Base-by-base conservation (phyloP, 2,329 filamentous ascomycete species). In the Lachnellula arida region DNA sequence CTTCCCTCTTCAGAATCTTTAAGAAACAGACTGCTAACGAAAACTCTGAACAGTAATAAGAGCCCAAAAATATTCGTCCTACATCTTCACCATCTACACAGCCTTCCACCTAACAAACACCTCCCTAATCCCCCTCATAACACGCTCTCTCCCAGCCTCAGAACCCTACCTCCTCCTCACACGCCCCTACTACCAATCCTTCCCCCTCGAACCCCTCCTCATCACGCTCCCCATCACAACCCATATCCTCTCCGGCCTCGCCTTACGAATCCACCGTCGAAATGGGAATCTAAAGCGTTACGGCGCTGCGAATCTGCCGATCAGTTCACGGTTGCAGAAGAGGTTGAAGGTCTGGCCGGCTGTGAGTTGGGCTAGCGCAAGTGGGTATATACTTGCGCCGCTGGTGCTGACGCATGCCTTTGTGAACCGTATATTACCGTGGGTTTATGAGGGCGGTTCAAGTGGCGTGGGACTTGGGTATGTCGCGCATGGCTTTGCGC, bases 161-260 rank as follows among this genome's bases (percentile, higher is more conserved):
- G 92, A 97, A 70, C 85, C 85, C 49, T 96, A 91, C 72, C 85
- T 97, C 49, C 86, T 97, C 61, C 89, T 96, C 71, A 92, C 91
- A 28, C 85, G 93, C 59, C 92, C 95, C 49, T 85, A 94, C 71
- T 97, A 97, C 76, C 93, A 97, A 72, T 92, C 90, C 1, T 80
- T 87, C 2, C 76, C 89, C 15, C 79, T 88, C 51, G 92, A 97
- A 69, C 89, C 91, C 3, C 75, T 95, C 19, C 79, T 97, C 59
- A 82, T 97, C 58, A 84, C 80, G 44, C 72, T 91, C 2, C 91
- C 93, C 2, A 76, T 96, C 22, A 71, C 85, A 56, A 81, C 86
- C 2, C 93, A 97, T 71, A 77, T 97, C 44, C 78, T 81, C 14
- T 88, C 90, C 0, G 92, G 93, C 37, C 69, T 97, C 5, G 84